Evolutionary conservation across 2,329 filamentous ascomycete species (phyloP), one percentile per base, ranked within the genome.

Genomic region (Fulvia fulva): DNA sequence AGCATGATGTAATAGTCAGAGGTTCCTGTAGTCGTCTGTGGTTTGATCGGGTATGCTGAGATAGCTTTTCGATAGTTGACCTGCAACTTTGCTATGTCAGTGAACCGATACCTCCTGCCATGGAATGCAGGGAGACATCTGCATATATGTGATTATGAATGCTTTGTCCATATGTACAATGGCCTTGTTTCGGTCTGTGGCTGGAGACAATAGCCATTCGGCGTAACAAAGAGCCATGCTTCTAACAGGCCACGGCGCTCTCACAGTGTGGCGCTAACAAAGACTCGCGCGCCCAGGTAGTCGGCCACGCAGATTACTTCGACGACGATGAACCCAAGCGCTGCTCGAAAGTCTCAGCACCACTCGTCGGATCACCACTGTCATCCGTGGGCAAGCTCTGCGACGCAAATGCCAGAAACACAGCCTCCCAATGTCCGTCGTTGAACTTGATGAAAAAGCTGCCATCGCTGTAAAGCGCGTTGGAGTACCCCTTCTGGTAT

Each of bases 351-450:
- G 37, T 47, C 55, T 47, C 28, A 4, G 55, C 55, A 49, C 32
- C 26, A 3, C n/a, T 11, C 9, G 50, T 57, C 19, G 55, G 55
- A 23, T 57, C 43, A 19, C 55, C 55, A 22, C 62, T 65, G 53
- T 71, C 59, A 60, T 76, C 70, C 1, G 75, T 76, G 25, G 72
- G 69, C 26, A 70, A 63, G 8, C 65, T 65, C 67, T 77, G 73
- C 14, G 67, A 67, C 1, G 73, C 73, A 65, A 77, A 77, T 2
- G 73, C 74, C 25, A 76, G 56, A 57, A 76, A 76, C 8, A 76
- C 65, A 7, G 66, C 74, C 64, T 75, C 70, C 71, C 73, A 76
- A 56, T 74, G 72, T 56, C 74, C 70, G 16, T 67, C 58, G 45
- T 30, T 30, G 46, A 72, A 75, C 43, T 70, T 62, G 26, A 76